Evolutionary conservation across 2,329 filamentous ascomycete genomes (phyloP).

Genomic region (Fusarium sp.): DNA sequence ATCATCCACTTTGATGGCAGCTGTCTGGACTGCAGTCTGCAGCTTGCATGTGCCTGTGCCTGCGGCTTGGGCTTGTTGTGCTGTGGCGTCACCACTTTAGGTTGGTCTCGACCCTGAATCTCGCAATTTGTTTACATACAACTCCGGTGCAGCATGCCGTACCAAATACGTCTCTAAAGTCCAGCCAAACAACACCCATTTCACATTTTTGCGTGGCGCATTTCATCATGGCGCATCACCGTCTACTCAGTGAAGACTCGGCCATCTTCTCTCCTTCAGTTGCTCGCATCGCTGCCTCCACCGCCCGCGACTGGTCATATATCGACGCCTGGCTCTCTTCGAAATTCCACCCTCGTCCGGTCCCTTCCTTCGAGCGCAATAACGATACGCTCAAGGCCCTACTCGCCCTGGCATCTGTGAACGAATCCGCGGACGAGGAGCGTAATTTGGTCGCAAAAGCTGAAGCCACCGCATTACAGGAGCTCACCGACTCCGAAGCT

Average conservation of each 20-base stretch:
- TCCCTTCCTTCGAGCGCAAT: slow-evolving; percentile 87
- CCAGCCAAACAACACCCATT: background rate
- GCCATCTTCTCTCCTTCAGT: slow-evolving; percentile 77
- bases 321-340: slow-evolving; percentile 84
- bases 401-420: slow-evolving; percentile 77
- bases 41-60: slow-evolving; percentile 1
- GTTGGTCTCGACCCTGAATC: slow-evolving; percentile 3
- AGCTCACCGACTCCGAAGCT: slow-evolving; percentile 54
- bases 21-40: background rate
- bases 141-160: background rate
- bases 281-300: slow-evolving; percentile 80
- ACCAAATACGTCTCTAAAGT: background rate
- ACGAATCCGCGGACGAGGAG: slow-evolving; percentile 83
- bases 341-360: slow-evolving; percentile 72
- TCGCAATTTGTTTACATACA: slow-evolving; percentile 6
- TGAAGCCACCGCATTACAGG: slow-evolving; percentile 69
- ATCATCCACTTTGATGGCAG: background rate
- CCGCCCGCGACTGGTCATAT: slow-evolving; percentile 91
- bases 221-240: slow-evolving; percentile 42
- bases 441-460: slow-evolving; percentile 67
- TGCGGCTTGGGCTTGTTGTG: background rate
- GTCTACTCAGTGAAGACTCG: slow-evolving; percentile 46
- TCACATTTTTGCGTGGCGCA: background rate
- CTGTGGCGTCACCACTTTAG: slow-evolving; percentile 29
- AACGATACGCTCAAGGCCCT: slow-evolving; percentile 82